These are phyloP conservation scores for Hanseniaspora sp. DNA, from an alignment of 1,139 yeast species.

Conservation along the genomic window DNA sequence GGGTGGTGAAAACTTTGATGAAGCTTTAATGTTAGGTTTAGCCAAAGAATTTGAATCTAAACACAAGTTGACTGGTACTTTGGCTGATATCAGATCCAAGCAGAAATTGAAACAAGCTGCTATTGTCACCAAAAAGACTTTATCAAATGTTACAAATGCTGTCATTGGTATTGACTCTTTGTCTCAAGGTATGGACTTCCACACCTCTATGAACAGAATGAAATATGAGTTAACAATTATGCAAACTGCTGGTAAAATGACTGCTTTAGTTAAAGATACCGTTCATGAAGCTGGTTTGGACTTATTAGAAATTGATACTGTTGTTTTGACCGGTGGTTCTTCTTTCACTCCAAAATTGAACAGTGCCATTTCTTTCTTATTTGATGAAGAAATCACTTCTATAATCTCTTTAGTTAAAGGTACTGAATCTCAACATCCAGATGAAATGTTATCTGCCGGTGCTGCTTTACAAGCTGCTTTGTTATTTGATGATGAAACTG, in stretches of 20 bases:
- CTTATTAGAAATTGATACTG: constrained; percentile 78
- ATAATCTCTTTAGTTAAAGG: constrained; percentile 70
- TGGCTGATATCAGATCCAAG: constrained; percentile 66
- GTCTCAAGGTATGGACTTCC: constrained; percentile 89
- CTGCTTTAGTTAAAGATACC: constrained; percentile 61
- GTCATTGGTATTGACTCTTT: constrained; percentile 91
- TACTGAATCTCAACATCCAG: constrained; percentile 67
- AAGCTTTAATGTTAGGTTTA: constrained; percentile 66
- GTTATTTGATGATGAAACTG: constrained; percentile 63
- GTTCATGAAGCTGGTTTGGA: constrained; percentile 78
- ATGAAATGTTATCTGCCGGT: constrained; percentile 86
- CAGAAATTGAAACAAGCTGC: constrained; percentile 84
- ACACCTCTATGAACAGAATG: constrained; percentile 84
- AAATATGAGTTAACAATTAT: constrained; percentile 84
- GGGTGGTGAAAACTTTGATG: constrained; percentile 84
- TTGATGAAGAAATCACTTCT: constrained; percentile 51
- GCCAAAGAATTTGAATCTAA: constrained; percentile 93
- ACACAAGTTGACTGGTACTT: constrained; percentile 61
- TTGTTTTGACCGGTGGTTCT: constrained; percentile 85
- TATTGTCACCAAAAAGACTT: constrained; percentile 77
- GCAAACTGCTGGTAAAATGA: constrained; percentile 63
- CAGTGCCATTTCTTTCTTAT: constrained; percentile 54
- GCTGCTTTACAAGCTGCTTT: constrained; percentile 94
- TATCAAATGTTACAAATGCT: constrained; percentile 79
- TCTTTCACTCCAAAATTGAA: constrained; percentile 89